Percentiles rank a stretch among this genome's conserved stretches.
These are phyloP conservation scores for Calonectria ilicicola DNA, from an alignment of 2,329 filamentous ascomycete genomes.

Conservation along the genomic window DNA sequence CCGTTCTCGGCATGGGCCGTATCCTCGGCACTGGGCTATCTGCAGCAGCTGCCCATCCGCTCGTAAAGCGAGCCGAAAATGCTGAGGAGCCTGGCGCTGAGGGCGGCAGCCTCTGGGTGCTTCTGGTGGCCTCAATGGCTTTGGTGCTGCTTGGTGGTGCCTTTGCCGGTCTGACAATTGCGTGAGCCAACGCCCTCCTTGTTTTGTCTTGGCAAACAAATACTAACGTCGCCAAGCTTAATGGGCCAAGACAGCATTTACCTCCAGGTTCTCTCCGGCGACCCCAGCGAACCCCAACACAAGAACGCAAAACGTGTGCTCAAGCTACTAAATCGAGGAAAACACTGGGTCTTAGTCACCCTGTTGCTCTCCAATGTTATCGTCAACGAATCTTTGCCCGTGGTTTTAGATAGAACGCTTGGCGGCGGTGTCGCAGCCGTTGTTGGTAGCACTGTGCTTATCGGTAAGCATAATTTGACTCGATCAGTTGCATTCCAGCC, in stretches of 20 bases:
- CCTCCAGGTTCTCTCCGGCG: slow-evolving; percentile 91
- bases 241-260: slow-evolving; percentile 93
- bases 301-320: slow-evolving; percentile 87
- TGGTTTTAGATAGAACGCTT: slow-evolving; percentile 92
- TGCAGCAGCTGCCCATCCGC: slow-evolving; percentile 61
- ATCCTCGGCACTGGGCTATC: slow-evolving; percentile 63
- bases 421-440: slow-evolving; percentile 96
- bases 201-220: slow-evolving; percentile 23
- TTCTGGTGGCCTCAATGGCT: slow-evolving; percentile 81
- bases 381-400: slow-evolving; percentile 95
- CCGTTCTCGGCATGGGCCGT: slow-evolving; percentile 64
- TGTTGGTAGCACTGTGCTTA: slow-evolving; percentile 90
- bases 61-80: slow-evolving; percentile 51
- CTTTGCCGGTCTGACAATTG: slow-evolving; percentile 94
- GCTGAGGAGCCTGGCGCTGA: slow-evolving; percentile 61
- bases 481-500: neutral
- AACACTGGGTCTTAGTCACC: slow-evolving; percentile 98
- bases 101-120: slow-evolving; percentile 81
- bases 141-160: slow-evolving; percentile 91
- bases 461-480: slow-evolving; percentile 71
- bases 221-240: slow-evolving; percentile 52
- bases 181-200: slow-evolving; percentile 61
- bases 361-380: slow-evolving; percentile 96
- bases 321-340: slow-evolving; percentile 84
- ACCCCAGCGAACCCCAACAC: slow-evolving; percentile 85